Evolutionary conservation across 306 rosid genomes (phyloP), one percentile per base, ranked within the genome.

Genomic region (Boehmeria nivea): DNA sequence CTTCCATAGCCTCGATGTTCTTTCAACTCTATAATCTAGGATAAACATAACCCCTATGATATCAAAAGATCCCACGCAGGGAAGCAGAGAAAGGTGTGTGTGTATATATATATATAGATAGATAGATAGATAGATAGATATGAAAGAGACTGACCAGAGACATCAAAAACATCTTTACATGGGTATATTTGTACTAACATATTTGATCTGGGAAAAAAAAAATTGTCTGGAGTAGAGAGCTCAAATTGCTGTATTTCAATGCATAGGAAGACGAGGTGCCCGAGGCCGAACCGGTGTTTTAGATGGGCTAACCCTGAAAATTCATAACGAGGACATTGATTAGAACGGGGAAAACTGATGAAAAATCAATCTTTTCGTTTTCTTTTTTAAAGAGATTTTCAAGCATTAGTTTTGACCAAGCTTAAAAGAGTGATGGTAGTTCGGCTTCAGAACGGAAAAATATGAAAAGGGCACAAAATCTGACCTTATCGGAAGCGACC

Each of bases 401-500:
- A 40, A 31, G 8, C 9, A 31, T 4, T 31, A 6, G 2, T 31
- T 4, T 42, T 15, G 23, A 0, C 6, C 2, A 26, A 44, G 17
- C n/a, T n/a, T 9, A 4, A 2, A 17, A 33, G 28, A 49, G 21
- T 23, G 12, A 49, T 25, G 26, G 13, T 2, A 11, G 5, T 3
- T 1, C 6, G 3, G 1, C 15, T 23, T 27, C 43, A 26, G n/a
- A 24, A 17, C 4, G 24, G 36, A 59, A 37, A 21, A 21, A 54
- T 63, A 44, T 27, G 38, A 51, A 50, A 8, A 57, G 53, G 59
- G 58, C 65, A 62, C 60, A 81, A 57, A 58, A 20, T 43, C 94
- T 38, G 53, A 91, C 99, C 99, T 93, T 77, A 93, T 93, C 27
- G 99, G 99, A 74, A 85, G 75, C 2, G 94, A 59, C 40, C 99